Conservation (phyloP, 768 basidiomycete species). For the Pulveroboletus sp. region DNA sequence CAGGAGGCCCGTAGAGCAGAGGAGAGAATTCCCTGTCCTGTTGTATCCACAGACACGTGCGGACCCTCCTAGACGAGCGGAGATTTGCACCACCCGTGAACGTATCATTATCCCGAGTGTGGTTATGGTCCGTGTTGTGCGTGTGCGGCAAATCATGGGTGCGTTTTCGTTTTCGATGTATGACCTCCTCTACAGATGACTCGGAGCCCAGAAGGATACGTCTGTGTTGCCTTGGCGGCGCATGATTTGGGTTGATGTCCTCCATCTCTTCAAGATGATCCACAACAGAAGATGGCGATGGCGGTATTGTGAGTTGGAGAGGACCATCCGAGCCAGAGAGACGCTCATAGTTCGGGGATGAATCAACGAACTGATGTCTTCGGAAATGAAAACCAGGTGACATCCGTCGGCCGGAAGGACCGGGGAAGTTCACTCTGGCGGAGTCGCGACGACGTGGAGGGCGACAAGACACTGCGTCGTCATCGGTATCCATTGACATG, state of each 20-base stretch:
- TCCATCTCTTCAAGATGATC: neutral
- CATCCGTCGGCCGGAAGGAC: neutral
- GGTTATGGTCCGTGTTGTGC: neutral
- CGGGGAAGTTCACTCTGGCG: neutral
- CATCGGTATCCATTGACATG: conserved; percentile 12
- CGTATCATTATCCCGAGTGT: neutral
- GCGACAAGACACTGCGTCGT: neutral
- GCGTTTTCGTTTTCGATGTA: conserved; percentile 18
- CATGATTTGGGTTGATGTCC: neutral
- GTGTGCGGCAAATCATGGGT: neutral
- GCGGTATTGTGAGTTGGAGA: neutral
- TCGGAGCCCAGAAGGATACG: neutral
- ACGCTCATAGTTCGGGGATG: neutral
- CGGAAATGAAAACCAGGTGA: neutral
- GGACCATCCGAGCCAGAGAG: neutral
- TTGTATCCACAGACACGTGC: conserved; percentile 6
- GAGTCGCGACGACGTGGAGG: neutral
- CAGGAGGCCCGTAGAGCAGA: conserved; percentile 18
- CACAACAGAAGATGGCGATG: neutral
- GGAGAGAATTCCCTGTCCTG: conserved; percentile 19
- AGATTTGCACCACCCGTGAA: neutral
- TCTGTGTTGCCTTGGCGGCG: neutral
- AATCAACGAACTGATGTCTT: neutral
- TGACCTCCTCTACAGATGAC: neutral
- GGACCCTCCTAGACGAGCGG: neutral